Evolutionary conservation across 1,139 yeast genomes (phyloP).

Genomic region (Saccharomyces uvarum): DNA sequence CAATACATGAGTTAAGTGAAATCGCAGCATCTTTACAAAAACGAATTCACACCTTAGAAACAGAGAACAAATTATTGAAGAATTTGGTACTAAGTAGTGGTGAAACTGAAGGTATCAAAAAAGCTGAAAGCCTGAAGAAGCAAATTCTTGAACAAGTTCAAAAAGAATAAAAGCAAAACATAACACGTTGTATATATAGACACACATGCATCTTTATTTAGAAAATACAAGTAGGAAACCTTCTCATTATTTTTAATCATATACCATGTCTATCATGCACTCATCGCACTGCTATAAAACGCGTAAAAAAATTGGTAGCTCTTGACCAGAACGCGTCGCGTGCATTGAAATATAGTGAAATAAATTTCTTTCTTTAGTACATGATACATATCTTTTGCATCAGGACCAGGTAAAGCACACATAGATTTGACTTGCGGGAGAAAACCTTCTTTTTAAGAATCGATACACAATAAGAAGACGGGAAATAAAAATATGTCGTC

Average conservation of each 20-base stretch:
- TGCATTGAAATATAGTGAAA: not conserved
- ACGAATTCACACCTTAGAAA: constrained; percentile 60
- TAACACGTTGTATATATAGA: not conserved
- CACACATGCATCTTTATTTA: not conserved
- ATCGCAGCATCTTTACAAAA: constrained; percentile 53
- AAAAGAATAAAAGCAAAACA: not conserved
- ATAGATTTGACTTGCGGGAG: not conserved
- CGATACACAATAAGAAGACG: not conserved
- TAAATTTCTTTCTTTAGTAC: not conserved
- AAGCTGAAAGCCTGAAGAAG: constrained; percentile 10
- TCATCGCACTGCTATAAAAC: not conserved
- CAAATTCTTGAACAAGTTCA: not conserved
- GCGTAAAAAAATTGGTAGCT: not conserved
- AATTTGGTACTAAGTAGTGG: constrained; percentile 62
- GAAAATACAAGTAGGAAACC: not conserved
- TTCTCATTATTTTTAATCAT: not conserved
- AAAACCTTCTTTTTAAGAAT: not conserved
- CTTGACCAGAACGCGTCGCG: not conserved
- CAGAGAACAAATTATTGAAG: constrained; percentile 75
- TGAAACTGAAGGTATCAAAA: constrained; percentile 20
- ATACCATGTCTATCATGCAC: not conserved
- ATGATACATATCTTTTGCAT: not conserved
- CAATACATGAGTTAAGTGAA: constrained; percentile 55
- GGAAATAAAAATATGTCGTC: not conserved
- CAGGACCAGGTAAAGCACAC: not conserved